These are phyloP conservation scores for Penicillium cosmopolitanum DNA, from an alignment of 495 filamentous ascomycete species.

Conservation along the genomic window DNA sequence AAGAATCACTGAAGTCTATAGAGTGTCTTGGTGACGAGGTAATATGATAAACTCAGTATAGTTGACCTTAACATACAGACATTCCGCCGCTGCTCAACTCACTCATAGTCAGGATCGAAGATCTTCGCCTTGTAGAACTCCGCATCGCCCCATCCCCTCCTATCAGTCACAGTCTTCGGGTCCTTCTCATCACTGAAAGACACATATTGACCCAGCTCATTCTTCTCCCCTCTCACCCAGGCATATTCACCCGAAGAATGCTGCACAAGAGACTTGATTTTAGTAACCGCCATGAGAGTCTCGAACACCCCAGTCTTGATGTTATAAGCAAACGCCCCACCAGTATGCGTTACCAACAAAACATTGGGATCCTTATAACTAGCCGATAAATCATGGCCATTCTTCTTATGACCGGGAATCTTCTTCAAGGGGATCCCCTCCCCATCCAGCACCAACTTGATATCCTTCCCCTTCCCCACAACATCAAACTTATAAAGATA, in stretches of 20 bases:
- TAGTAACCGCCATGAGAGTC: not conserved
- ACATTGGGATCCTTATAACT: constrained; percentile 9
- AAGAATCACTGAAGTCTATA: too few relatives aligned
- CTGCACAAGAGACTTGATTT: constrained; percentile 17
- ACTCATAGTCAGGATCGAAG: constrained; percentile 13
- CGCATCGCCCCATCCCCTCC: constrained; percentile 13
- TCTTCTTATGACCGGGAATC: not conserved
- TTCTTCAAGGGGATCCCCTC: not conserved
- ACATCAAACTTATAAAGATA: constrained; percentile 14
- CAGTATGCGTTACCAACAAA: constrained; percentile 13
- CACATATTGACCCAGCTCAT: constrained; percentile 17
- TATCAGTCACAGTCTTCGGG: not conserved
- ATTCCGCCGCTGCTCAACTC: not conserved
- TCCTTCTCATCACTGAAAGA: constrained; percentile 10
- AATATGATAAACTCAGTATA: not conserved
- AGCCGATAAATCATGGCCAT: constrained; percentile 15
- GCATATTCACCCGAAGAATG: constrained; percentile 11
- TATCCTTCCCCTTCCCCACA: constrained; percentile 5
- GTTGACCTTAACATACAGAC: not conserved
- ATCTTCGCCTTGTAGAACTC: constrained; percentile 19
- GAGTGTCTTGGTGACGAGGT: not conserved
- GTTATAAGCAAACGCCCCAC: constrained; percentile 9
- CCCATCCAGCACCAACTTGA: constrained; percentile 2
- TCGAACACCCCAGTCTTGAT: constrained; percentile 9
- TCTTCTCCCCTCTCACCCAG: constrained; percentile 7